A percentile compares a stretch with the other conserved stretches of the same genome.
These are phyloP conservation scores for Emergomyces pasteurianus DNA, from an alignment of 2,329 filamentous ascomycete species.

Conservation along the genomic window DNA sequence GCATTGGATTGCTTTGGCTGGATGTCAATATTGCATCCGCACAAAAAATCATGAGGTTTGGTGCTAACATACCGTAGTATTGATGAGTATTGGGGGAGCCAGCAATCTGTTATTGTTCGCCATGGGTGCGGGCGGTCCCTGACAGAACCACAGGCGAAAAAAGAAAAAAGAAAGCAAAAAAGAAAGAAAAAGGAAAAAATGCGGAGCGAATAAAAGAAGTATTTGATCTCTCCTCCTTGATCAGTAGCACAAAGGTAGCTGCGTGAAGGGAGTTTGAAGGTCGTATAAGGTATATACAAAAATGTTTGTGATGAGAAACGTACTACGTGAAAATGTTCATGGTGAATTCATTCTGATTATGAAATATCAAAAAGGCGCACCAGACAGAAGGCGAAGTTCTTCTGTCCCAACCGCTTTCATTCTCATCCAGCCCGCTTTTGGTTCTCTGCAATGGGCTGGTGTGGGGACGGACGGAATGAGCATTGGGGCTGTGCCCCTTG, in stretches of 20 bases:
- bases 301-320: not conserved
- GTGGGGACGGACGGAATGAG: not conserved
- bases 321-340: not conserved
- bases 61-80: slow-evolving; percentile 8
- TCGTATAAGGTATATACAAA: not conserved
- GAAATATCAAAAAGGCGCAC: not conserved
- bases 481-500: not conserved
- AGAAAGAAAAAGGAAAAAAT: not conserved
- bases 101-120: slow-evolving; percentile 11
- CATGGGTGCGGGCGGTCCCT: slow-evolving; percentile 5
- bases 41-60: not conserved
- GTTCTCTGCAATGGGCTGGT: not conserved
- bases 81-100: slow-evolving; percentile 10
- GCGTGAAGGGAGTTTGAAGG: not conserved
- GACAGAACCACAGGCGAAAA: not conserved
- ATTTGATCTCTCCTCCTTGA: not conserved
- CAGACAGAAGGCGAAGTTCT: not conserved
- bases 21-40: not conserved
- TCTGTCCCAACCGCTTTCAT: not conserved
- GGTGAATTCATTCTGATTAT: not conserved
- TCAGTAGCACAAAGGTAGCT: not conserved
- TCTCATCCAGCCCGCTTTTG: not conserved
- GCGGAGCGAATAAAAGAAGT: not conserved
- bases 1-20: not conserved
- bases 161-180: not conserved